Evolutionary conservation across 1,284 basidiomycete genomes (phyloP).

Genomic region (Hypsizygus ulmarius): DNA sequence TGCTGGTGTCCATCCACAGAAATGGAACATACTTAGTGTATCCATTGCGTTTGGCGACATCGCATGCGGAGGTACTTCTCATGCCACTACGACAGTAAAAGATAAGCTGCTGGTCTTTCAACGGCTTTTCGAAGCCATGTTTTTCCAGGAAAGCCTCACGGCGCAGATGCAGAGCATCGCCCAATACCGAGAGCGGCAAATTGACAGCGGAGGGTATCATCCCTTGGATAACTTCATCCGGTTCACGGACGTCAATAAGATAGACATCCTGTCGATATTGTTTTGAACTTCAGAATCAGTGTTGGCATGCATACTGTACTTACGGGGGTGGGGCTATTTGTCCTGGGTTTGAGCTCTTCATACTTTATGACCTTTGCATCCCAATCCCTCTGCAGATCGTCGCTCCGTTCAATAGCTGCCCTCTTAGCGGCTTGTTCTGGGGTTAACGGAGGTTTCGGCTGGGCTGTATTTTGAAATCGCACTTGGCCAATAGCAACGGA

Average conservation of each 20-base stretch:
- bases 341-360: constrained; percentile 81
- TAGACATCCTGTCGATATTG: constrained; percentile 61
- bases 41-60: constrained; percentile 83
- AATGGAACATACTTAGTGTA: constrained; percentile 69
- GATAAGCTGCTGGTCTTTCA: constrained; percentile 72
- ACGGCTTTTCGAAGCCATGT: constrained; percentile 86
- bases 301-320: constrained; percentile 29
- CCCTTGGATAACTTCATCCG: constrained; percentile 90
- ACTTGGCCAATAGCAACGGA: constrained; percentile 10
- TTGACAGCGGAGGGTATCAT: constrained; percentile 96
- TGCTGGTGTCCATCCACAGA: constrained; percentile 2
- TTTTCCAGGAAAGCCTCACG: constrained; percentile 62
- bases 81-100: constrained; percentile 96
- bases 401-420: constrained; percentile 38
- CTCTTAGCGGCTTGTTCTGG: constrained; percentile 37
- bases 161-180: constrained; percentile 65
- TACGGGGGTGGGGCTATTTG: constrained; percentile 78
- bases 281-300: background rate
- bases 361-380: constrained; percentile 71
- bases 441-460: constrained; percentile 21
- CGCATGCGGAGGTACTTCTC: constrained; percentile 80
- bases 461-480: constrained; percentile 31
- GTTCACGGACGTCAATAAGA: constrained; percentile 91
- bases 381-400: constrained; percentile 67
- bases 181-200: constrained; percentile 82